These are phyloP conservation scores for Cryptococcus sp. DNA, from an alignment of 1,284 basidiomycete genomes.

Conservation along the genomic window DNA sequence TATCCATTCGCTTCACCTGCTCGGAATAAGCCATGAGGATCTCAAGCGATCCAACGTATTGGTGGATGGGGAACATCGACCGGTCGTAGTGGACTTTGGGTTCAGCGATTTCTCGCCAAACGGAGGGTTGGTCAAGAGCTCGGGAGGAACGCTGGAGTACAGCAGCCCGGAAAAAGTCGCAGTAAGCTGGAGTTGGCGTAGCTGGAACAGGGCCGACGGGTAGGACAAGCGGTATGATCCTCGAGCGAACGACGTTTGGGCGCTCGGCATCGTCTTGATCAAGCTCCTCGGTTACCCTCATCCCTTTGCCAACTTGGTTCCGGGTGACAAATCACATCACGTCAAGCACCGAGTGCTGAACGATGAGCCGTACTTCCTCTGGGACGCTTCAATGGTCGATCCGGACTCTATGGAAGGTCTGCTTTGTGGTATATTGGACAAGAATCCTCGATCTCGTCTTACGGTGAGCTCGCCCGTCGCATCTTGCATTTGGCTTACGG, in stretches of 20 bases:
- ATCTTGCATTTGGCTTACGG: neutral
- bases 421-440: conserved; percentile 12
- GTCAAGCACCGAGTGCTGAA: conserved; percentile 24
- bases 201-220: neutral
- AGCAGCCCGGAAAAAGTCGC: conserved; percentile 42
- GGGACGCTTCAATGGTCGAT: neutral
- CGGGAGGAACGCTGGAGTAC: conserved; percentile 44
- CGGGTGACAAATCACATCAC: conserved; percentile 15
- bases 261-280: conserved; percentile 38
- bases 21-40: conserved; percentile 44
- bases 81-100: conserved; percentile 41
- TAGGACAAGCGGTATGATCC: conserved; percentile 37
- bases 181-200: conserved; percentile 21
- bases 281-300: conserved; percentile 35
- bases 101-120: conserved; percentile 39
- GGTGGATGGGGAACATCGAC: conserved; percentile 17
- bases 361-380: conserved; percentile 13
- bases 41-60: conserved; percentile 44
- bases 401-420: neutral
- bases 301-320: conserved; percentile 17
- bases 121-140: conserved; percentile 22
- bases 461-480: conserved; percentile 24
- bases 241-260: conserved; percentile 41
- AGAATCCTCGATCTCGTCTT: conserved; percentile 24
- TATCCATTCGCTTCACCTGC: conserved; percentile 32